Percentiles rank a stretch among this genome's conserved stretches.
phyloP scores from a whole-genome alignment of 306 rosid species.

The Lupinus albus region DNA sequence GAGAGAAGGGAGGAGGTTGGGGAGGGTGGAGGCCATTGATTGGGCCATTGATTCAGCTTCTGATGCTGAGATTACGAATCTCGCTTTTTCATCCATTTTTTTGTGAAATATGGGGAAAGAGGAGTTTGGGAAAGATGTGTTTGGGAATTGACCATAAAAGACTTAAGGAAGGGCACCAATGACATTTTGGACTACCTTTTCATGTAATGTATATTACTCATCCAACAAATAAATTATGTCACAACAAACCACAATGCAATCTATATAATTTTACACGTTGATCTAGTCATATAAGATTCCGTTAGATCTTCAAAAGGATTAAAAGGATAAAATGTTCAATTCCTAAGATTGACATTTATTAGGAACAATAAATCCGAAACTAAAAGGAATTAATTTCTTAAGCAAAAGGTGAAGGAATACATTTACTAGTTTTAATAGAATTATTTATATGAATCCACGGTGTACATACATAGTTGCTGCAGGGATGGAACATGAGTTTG shows the following conservation, averaged over 20 bases:
- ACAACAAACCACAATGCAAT: not conserved
- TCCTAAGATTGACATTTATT: too few relatives aligned
- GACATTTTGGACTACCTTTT: not conserved
- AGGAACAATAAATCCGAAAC: too few relatives aligned
- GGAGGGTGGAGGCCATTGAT: slow-evolving; percentile 39
- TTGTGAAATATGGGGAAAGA: too few relatives aligned
- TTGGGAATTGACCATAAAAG: slow-evolving; percentile 15
- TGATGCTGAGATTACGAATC: slow-evolving; percentile 65
- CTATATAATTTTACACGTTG: too few relatives aligned
- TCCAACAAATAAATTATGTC: slow-evolving; percentile 18
- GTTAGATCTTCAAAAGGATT: too few relatives aligned
- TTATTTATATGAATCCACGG: slow-evolving; percentile 12
- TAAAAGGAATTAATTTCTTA: too few relatives aligned
- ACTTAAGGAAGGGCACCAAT: not conserved
- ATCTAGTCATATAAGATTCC: too few relatives aligned
- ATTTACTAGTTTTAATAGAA: too few relatives aligned
- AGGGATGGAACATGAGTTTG: slow-evolving; percentile 41
- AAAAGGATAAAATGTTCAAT: too few relatives aligned
- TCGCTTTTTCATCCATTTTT: slow-evolving; percentile 59
- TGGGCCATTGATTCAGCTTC: slow-evolving; percentile 65
- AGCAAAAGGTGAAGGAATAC: too few relatives aligned
- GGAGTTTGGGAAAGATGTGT: too few relatives aligned
- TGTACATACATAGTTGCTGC: slow-evolving; percentile 36
- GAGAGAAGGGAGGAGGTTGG: slow-evolving; percentile 62
- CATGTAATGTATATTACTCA: slow-evolving; percentile 14